Evolutionary conservation across 148 eudicot species (phyloP), one percentile per base, ranked within the genome.

Genomic region (Agrostemma githago): DNA sequence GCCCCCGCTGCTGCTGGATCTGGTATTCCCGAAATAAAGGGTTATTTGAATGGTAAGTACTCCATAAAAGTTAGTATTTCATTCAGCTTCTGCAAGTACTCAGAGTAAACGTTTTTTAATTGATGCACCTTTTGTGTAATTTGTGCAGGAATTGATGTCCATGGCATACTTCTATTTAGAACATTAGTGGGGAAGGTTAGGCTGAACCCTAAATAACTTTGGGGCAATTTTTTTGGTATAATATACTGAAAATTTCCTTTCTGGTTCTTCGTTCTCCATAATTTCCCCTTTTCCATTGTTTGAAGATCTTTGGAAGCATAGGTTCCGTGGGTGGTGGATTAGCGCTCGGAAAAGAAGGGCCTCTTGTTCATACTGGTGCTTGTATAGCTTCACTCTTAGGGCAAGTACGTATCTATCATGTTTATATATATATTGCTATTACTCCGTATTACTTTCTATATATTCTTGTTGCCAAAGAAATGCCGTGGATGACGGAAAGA

Each of bases 1-100:
- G 97, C 98, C 66, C 98, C 98, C 67, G 98, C 96, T 68, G 98
- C 98, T 67, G 96, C 97, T 57, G 98, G 98, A 69, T 95, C 98
- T 54, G 98, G 98, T 70, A 95, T 95, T 79, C 98, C 98, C 68
- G 98, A 95, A 81, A 92, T 95, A 71, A 95, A 95, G 86, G 98
- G 98, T 66, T 95, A 95, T 86, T 83, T 95, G 82, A 95, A 95
- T 83, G 98, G 98, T 95, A 82, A 81, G 82, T 21, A 15, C 12
- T 69, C 34, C 34, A 26, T 26, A 26, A 26, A 26, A 26, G 34
- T 26, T 26, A 26, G 34, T 72, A 38, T 68, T 20, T 79, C 62
- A 20, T 38, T 66, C 48, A 46, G 20, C 64, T 53, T 59, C 17
- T 65, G 20, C 8, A 65, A 21, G 8, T 61, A 21, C 59, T 81